These are phyloP conservation scores for Pisolithus albus DNA, from an alignment of 768 basidiomycete species.

Conservation along the genomic window DNA sequence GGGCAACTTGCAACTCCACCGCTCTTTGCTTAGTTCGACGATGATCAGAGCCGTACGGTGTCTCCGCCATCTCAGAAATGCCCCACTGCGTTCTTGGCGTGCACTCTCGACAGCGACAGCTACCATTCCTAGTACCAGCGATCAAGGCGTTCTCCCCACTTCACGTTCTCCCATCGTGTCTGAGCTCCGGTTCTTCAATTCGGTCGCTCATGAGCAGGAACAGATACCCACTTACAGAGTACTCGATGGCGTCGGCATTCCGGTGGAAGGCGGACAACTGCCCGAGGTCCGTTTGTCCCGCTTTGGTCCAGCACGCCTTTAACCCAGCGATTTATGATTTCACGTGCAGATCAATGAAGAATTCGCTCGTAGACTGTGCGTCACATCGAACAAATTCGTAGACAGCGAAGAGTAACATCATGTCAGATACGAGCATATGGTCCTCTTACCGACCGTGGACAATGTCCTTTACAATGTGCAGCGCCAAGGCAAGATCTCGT, in stretches of 20 bases:
- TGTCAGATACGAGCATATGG: constrained; percentile 69
- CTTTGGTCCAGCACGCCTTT: not conserved
- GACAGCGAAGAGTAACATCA: not conserved
- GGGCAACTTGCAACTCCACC: not conserved
- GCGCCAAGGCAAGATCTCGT: constrained; percentile 88
- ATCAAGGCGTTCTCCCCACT: constrained; percentile 33
- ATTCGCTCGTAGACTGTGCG: constrained; percentile 57
- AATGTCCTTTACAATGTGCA: constrained; percentile 88
- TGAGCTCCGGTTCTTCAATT: constrained; percentile 73
- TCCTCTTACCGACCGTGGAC: constrained; percentile 75
- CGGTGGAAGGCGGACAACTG: constrained; percentile 63
- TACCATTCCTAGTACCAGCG: constrained; percentile 7
- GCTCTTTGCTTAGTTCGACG: not conserved
- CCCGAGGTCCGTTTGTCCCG: constrained; percentile 53
- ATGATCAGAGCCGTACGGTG: constrained; percentile 12
- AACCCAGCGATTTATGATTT: constrained; percentile 3
- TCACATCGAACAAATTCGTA: constrained; percentile 1
- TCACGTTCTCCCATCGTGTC: constrained; percentile 58
- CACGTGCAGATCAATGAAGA: constrained; percentile 53
- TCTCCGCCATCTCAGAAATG: constrained; percentile 1
- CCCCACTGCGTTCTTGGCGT: constrained; percentile 4
- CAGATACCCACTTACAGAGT: constrained; percentile 84
- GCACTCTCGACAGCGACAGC: constrained; percentile 12
- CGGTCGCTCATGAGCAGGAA: constrained; percentile 51
- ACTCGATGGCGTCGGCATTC: constrained; percentile 71